Evolutionary conservation across 75 land plant genomes (phyloP), one percentile per base, ranked within the genome.

Genomic region (Pinus albicaulis): DNA sequence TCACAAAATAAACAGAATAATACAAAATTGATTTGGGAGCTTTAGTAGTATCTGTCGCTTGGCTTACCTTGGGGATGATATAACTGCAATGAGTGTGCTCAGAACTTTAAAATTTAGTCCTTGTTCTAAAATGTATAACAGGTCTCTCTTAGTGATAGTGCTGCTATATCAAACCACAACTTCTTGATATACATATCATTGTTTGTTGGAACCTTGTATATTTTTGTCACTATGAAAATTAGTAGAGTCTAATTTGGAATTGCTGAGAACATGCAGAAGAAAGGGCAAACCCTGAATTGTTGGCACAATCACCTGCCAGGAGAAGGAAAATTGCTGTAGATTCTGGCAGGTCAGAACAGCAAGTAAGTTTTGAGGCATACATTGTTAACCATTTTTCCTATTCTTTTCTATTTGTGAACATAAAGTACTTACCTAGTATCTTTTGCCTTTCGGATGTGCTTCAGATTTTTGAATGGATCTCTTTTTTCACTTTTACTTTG

Each of bases 321-420:
- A 91, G 98, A 74, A 89, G 90, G 76, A 86, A 98, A 82, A 82
- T 98, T 74, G 99, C 98, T 73, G 55, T 77, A 64, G 99, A 89
- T 17, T 98, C 99, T 80, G 96, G 96, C 57, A 95, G 89, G 81
- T 86, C 96, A 56, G 93, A 95, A 81, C 90, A 89, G 65, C 98
- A 98, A 95, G 53, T 48, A 48, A 48, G 52, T 48, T 68, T 19
- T n/a, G 71, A 64, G 19, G 55, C 55, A 48, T 24, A 55, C 14
- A 15, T 26, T 55, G 48, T 55, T 13, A 72, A 48, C 25, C 24
- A 16, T 14, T 53, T 71, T 55, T 25, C 34, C 24, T 55, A 48
- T 72, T 13, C 19, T 55, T 25, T 72, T 10, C 23, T 48, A 55
- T 22, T 55, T 55, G 52, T 41, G 52, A 8, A 38, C 16, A 34